Evolutionary conservation across 2,329 filamentous ascomycete species (phyloP), one percentile per base, ranked within the genome.

Genomic region (Penicillium sp.): DNA sequence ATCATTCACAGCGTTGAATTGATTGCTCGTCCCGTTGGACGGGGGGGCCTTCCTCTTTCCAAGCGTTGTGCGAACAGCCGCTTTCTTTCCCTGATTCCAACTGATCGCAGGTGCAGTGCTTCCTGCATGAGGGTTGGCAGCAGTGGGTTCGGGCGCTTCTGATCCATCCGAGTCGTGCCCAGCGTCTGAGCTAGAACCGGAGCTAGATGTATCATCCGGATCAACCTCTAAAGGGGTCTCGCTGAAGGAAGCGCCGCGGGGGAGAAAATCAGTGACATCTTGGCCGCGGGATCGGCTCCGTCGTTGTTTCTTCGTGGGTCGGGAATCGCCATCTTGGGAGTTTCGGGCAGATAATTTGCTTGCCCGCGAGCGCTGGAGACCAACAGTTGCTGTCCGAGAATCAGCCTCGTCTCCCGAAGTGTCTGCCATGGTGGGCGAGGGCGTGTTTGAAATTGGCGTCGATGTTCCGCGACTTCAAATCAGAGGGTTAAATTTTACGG

Each of bases 301-400:
- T 29, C 66, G 59, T 38, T 57, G 68, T 55, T 65, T 60, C 54
- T 66, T 70, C 42, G 56, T 52, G 43, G 59, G 62, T 49, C 62
- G 61, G 42, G 59, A 52, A 29, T 58, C 53, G 52, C 54, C 57
- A 52, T 64, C 54, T 33, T 59, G 51, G 13, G 64, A 64, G 52
- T 65, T 57, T 58, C 57, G 58, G 49, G 60, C 59, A 7, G 65
- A 65, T 36, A 53, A 56, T 28, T 54, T 56, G 9, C 61, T 63
- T 36, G 52, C 53, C 45, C 60, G 65, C 42, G 49, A 52, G 16
- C 74, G 74, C 62, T 72, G 73, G 34, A 64, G 58, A 15, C 76
- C 75, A 23, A 79, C 66, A 2, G 71, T 67, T 42, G 74, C 74
- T 34, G 75, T 80, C 44, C 78, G 70, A 16, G 78, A 80, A 58